Evolutionary conservation across 2,329 filamentous ascomycete species (phyloP).

Genomic region (Nannizzia gypsea): DNA sequence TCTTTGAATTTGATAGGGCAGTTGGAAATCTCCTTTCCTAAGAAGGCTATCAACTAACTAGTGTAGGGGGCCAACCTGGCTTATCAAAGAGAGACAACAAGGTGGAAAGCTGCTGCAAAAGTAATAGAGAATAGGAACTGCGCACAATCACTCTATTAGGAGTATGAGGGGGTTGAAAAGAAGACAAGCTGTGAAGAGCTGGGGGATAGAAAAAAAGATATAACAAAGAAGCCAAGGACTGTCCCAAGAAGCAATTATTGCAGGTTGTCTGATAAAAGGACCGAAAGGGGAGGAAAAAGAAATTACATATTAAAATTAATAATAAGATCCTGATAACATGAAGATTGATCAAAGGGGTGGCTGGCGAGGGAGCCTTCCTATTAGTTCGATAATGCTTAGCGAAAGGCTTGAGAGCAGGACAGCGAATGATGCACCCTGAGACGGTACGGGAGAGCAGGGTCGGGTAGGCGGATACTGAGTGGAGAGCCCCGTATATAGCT

Average conservation of each 20-base stretch:
- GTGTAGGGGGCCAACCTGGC: background rate
- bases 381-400: constrained; percentile 1
- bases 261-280: background rate
- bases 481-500: background rate
- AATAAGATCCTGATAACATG: background rate
- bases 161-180: background rate
- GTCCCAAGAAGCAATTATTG: background rate
- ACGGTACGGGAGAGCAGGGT: constrained; percentile 1
- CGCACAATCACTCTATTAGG: background rate
- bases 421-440: background rate
- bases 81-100: background rate
- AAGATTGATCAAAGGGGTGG: background rate
- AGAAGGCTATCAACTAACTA: too few relatives aligned
- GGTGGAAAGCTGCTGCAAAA: background rate
- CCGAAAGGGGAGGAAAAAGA: background rate
- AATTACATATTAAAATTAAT: constrained; percentile 1
- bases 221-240: background rate
- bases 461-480: background rate
- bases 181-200: background rate
- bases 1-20: background rate
- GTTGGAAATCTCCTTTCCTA: too few relatives aligned
- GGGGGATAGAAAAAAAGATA: background rate
- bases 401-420: constrained; percentile 1
- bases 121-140: background rate
- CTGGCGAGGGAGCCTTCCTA: background rate